Evolutionary conservation across 345 rosid species (phyloP).

Genomic region (Acer campestre): DNA sequence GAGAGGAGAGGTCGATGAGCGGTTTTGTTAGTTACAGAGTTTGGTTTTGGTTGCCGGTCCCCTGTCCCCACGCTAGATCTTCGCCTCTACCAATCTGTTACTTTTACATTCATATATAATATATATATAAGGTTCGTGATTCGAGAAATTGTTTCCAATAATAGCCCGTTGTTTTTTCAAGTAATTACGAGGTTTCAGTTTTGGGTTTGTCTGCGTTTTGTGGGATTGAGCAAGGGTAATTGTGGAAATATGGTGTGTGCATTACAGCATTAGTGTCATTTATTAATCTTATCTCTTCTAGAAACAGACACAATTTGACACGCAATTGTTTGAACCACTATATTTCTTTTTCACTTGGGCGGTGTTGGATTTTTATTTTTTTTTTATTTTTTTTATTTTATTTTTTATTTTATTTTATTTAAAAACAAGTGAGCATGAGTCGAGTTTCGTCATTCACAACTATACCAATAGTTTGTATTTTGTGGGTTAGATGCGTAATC

Average conservation of each 20-base stretch:
- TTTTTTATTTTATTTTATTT: no score
- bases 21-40: conserved; percentile 4
- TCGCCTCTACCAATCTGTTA: not conserved
- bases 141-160: no score
- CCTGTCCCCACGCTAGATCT: not conserved
- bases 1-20: not conserved
- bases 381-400: no score
- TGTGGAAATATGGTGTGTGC: not conserved
- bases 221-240: not conserved
- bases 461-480: no score
- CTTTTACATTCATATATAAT: no score
- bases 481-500: no score
- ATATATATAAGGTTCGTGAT: not conserved
- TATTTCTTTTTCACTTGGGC: not conserved
- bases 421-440: no score
- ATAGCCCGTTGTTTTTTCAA: not conserved
- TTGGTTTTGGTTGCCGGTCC: not conserved
- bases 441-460: no score
- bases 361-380: no score
- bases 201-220: not conserved
- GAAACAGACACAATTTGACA: not conserved
- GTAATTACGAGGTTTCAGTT: not conserved
- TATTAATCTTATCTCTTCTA: not conserved
- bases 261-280: no score
- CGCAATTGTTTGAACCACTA: not conserved